Conservation (phyloP, 306 rosid genomes). For the Castanea crenata region DNA sequence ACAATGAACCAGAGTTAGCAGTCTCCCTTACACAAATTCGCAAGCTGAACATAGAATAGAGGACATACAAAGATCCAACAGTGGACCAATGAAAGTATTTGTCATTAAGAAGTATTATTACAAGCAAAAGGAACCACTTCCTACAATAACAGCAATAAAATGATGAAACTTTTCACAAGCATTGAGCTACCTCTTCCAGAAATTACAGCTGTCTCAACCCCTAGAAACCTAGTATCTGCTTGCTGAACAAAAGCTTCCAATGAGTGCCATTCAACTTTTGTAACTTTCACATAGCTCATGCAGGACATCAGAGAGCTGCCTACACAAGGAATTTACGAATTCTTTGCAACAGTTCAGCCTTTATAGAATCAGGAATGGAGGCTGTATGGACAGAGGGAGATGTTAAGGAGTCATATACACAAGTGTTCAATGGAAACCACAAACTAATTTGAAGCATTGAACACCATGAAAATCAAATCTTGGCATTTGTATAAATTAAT, state of each 20-base stretch:
- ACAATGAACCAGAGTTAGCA: too few relatives aligned
- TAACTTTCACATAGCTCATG: not conserved
- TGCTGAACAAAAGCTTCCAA: not conserved
- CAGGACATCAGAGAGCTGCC: constrained; percentile 47
- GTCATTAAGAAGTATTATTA: not conserved
- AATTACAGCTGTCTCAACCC: not conserved
- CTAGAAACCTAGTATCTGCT: not conserved
- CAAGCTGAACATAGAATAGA: not conserved
- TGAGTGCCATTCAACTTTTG: not conserved
- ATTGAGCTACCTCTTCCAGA: not conserved
- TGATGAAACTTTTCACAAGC: too few relatives aligned
- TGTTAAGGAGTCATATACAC: not conserved
- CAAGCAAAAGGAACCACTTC: not conserved
- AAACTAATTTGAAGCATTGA: not conserved
- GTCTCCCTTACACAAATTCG: too few relatives aligned
- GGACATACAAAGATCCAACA: not conserved
- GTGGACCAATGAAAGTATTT: not conserved
- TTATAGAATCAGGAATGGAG: constrained; percentile 77
- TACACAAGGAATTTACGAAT: constrained; percentile 68
- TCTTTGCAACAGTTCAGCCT: constrained; percentile 84
- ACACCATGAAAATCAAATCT: not conserved
- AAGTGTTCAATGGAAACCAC: not conserved
- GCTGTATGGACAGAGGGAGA: constrained; percentile 41
- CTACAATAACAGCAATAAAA: not conserved
- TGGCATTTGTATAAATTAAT: not conserved